A percentile compares a stretch with the other conserved stretches of the same genome.
phyloP scores from a whole-genome alignment of 352 stramenopile genomes.

The Pythium myriotylum region DNA sequence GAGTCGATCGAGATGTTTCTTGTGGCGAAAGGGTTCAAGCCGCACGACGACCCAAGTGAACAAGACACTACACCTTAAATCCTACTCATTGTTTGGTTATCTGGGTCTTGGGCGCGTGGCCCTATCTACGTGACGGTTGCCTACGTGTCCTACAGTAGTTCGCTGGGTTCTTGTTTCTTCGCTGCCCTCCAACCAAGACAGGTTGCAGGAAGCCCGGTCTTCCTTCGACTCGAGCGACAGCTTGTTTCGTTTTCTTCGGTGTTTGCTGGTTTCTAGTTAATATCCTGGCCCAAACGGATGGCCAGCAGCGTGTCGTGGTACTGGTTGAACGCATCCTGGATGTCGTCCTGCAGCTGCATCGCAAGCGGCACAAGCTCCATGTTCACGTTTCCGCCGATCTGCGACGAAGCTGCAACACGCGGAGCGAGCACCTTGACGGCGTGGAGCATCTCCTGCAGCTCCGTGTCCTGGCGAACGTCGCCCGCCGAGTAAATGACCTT shows the following conservation, averaged over 20 bases:
- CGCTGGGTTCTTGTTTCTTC: conserved; percentile 3
- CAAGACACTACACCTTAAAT: background rate
- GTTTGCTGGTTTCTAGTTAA: conserved; percentile 21
- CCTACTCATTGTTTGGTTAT: background rate
- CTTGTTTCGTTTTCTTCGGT: conserved; percentile 9
- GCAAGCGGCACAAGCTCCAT: conserved; percentile 86
- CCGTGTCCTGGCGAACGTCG: conserved; percentile 86
- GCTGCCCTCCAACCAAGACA: background rate
- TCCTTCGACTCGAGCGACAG: conserved; percentile 13
- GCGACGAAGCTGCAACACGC: conserved; percentile 76
- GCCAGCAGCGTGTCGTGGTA: conserved; percentile 90
- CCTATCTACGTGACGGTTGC: background rate
- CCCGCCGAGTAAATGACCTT: conserved; percentile 90
- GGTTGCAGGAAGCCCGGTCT: conserved; percentile 6
- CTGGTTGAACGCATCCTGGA: conserved; percentile 90
- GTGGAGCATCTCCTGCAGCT: conserved; percentile 91
- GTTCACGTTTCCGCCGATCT: conserved; percentile 89
- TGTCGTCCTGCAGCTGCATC: conserved; percentile 91
- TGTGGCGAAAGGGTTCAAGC: conserved; percentile 73
- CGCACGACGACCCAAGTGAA: background rate
- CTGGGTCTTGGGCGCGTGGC: background rate
- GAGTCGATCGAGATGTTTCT: conserved; percentile 89
- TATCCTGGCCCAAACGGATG: conserved; percentile 80
- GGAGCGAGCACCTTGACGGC: conserved; percentile 87
- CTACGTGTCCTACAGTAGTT: background rate